phyloP scores from a whole-genome alignment of 768 basidiomycete species.

The Rhodosporidiobolus odoratus region DNA sequence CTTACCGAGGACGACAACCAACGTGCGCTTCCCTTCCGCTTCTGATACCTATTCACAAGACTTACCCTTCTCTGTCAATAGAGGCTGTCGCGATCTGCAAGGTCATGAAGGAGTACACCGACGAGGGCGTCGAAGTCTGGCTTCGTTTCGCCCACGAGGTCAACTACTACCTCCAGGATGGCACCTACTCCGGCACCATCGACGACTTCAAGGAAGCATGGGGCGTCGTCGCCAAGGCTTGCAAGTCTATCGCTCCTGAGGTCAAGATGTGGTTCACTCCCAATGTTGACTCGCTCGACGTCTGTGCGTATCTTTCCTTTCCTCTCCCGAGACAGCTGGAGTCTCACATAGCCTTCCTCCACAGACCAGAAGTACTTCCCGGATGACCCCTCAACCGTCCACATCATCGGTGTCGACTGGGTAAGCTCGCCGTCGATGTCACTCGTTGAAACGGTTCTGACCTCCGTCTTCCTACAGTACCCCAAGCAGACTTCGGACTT shows the following conservation, averaged over 20 bases:
- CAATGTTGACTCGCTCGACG: no score
- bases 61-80: background rate
- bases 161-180: constrained; percentile 40
- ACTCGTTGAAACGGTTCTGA: background rate
- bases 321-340: background rate
- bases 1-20: constrained; percentile 38
- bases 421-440: background rate
- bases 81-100: constrained; percentile 29
- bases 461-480: constrained; percentile 31
- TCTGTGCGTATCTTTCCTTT: background rate
- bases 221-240: constrained; percentile 38
- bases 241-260: constrained; percentile 33
- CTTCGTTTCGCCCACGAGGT: constrained; percentile 42
- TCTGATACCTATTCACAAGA: background rate
- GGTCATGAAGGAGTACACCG: constrained; percentile 43
- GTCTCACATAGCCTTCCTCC: background rate
- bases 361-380: constrained; percentile 15
- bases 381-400: constrained; percentile 36
- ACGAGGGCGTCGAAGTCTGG: constrained; percentile 43
- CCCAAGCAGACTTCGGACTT: constrained; percentile 23
- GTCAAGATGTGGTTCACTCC: constrained; percentile 42
- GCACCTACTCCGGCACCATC: constrained; percentile 39
- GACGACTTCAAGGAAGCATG: constrained; percentile 42
- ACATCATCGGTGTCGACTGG: constrained; percentile 36
- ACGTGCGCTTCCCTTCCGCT: background rate